Base-by-base conservation (phyloP, 805 yeast genomes). In the Teunomyces funiuensis region DNA sequence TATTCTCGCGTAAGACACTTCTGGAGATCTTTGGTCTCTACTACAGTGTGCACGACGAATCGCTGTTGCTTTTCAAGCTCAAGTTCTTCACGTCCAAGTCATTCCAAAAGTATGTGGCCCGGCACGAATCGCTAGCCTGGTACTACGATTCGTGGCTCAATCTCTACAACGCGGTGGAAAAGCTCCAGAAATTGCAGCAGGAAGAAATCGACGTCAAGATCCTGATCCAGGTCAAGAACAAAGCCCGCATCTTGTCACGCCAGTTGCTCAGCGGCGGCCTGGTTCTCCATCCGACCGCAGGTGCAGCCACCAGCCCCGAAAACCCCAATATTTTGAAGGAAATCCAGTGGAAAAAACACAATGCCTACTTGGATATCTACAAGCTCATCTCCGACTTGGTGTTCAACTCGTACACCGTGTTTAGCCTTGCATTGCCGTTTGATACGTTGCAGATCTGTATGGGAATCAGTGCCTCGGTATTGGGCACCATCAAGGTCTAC, bases 61-160 rank as follows among this genome's bases (percentile, higher is more conserved):
- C 80, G 15, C 63, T 75, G 22, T 63, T 83, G 13, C 61, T 83
- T 25, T 79, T 68, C 63, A 82, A 82, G 52, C 49, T 81, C 18
- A 73, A 76, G n/a, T 54, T 79, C 2, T 57, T 76, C 25, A 53
- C 67, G 28, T 27, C 37, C 17, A 27, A 42, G 19, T 28, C 36
- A 16, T 40, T 53, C 36, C 66, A 66, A 37, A 43, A 54, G 10
- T 48, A 75, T 38, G 80, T 77, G 4, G 59, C 64, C 3, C 70
- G 71, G 52, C 88, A 85, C 56, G 88, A 82, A 58, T 68, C 81
- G 2, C 63, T 76, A 28, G 80, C 87, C 0, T 84, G 91, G 90
- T 81, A 80, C 63, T 71, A 72, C 41, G 85, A 80, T 53, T 79
- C 85, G 14, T 48, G 83, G 43, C 57, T 82, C 11, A 80, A 80